Percentiles rank a stretch among this genome's conserved stretches.
phyloP scores from a whole-genome alignment of 257 asterid species.

The Leptodermis oblonga region DNA sequence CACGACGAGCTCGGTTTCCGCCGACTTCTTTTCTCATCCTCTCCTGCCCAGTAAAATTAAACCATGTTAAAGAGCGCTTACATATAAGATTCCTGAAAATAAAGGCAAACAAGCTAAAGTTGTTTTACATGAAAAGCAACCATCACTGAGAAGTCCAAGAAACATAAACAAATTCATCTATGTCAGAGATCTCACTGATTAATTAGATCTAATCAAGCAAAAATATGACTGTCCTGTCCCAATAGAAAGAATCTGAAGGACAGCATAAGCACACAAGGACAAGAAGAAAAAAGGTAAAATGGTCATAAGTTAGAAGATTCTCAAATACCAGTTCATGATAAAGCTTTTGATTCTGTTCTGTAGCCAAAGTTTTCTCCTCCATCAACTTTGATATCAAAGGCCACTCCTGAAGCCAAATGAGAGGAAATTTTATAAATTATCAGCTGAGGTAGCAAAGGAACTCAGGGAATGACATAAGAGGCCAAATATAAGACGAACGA shows the following conservation, averaged over 20 bases:
- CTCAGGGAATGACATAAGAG: not conserved
- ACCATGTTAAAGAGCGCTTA: not conserved
- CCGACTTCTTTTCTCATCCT: conserved; percentile 32
- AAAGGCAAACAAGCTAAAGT: not conserved
- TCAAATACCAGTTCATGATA: conserved; percentile 63
- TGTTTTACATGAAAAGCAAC: not conserved
- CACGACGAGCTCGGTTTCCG: conserved; percentile 36
- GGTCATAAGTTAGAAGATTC: conserved; percentile 3
- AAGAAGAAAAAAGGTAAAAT: not conserved
- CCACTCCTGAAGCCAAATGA: conserved; percentile 37
- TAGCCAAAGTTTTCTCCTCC: conserved; percentile 58
- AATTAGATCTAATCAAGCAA: not conserved
- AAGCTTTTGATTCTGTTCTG: conserved; percentile 56
- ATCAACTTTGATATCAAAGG: conserved; percentile 52
- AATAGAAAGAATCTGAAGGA: not conserved
- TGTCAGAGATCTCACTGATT: not conserved
- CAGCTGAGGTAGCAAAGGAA: not conserved
- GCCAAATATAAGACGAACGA: not conserved
- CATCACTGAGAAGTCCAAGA: not conserved
- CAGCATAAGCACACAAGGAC: not conserved
- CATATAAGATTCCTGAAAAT: no score
- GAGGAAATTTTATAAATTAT: conserved; percentile 12
- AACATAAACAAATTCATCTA: not conserved
- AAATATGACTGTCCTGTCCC: no score
- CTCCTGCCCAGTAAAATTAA: conserved; percentile 36